Evolutionary conservation across 176 grass and related monocot genomes (phyloP), one percentile per base, ranked within the genome.

Genomic region (Chloris gayana): DNA sequence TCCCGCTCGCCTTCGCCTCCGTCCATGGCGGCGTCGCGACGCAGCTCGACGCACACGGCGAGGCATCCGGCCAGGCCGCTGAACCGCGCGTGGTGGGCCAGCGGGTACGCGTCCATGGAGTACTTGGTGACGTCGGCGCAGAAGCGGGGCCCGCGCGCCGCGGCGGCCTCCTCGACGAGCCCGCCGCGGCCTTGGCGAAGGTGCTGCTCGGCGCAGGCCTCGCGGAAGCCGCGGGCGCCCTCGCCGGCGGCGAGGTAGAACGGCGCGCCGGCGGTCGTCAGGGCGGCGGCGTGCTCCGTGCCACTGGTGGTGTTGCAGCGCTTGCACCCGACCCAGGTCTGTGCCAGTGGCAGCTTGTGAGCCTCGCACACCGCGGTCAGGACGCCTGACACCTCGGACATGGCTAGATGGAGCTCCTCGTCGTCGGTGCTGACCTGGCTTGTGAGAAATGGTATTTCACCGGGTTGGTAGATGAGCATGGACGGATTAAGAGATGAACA

Each of bases 161-260:
- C 18, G 14, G 81, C 89, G 18, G 85, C 79, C 51, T 76, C 76
- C 26, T 89, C 94, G 18, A 88, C 89, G 56, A 86, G 85, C 62
- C 94, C 94, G n/a, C 85, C 89, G 22, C 85, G 85, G 35, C 64
- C 77, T 11, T 10, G 1, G 0, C 81, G 82, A 63, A 94, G 89
- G 85, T 98, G 95, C 71, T 98, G 95, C 70, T 98, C 95, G 8
- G 84, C 66, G 83, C 89, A 98, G 49, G 86, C 95, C 9, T 94
- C 95, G 19, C 80, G 87, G 67, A 97, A 97, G 33, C 85, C 85
- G 10, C 77, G 66, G 34, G 67, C 22, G 7, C 42, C 44, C 7
- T 69, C 72, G 59, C 84, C 86, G 47, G 45, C 42, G 73, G 70
- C 71, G 9, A 98, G 69, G 30, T 83, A 46, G 69, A 92, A 94